Evolutionary conservation across 176 grass and related monocot species (phyloP).

Genomic region (Carex pumila): DNA sequence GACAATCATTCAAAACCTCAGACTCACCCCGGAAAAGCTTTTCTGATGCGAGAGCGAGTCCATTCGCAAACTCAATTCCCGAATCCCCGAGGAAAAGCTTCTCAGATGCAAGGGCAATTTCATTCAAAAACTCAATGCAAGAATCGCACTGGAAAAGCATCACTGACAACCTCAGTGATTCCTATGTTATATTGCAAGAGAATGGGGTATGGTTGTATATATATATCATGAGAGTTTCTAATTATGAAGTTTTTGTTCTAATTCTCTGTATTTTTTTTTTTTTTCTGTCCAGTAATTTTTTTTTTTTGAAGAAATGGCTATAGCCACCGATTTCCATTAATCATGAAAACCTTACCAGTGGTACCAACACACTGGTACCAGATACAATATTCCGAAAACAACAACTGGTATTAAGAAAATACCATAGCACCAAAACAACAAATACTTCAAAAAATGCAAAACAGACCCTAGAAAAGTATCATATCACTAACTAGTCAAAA

Average conservation of each 20-base stretch:
- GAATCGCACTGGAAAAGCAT: slow-evolving; percentile 67
- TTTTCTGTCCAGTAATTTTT: neutral
- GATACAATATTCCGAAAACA: no score
- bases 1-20: slow-evolving; percentile 58
- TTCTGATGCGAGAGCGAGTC: slow-evolving; percentile 26
- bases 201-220: slow-evolving; percentile 55
- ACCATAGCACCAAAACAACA: no score
- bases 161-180: slow-evolving; percentile 54
- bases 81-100: slow-evolving; percentile 65
- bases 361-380: no score
- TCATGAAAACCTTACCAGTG: no score
- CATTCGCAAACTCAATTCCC: slow-evolving; percentile 51
- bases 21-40: slow-evolving; percentile 45
- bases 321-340: no score
- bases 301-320: no score
- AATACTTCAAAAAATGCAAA: no score
- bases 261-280: neutral
- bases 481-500: no score
- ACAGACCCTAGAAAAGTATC: no score
- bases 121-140: slow-evolving; percentile 46
- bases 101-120: slow-evolving; percentile 25
- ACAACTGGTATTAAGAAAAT: no score
- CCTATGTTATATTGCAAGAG: slow-evolving; percentile 58
- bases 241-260: neutral
- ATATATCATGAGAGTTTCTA: neutral